Conservation (phyloP, 2,329 filamentous ascomycete species). For the Conoideocrella luteorostrata region DNA sequence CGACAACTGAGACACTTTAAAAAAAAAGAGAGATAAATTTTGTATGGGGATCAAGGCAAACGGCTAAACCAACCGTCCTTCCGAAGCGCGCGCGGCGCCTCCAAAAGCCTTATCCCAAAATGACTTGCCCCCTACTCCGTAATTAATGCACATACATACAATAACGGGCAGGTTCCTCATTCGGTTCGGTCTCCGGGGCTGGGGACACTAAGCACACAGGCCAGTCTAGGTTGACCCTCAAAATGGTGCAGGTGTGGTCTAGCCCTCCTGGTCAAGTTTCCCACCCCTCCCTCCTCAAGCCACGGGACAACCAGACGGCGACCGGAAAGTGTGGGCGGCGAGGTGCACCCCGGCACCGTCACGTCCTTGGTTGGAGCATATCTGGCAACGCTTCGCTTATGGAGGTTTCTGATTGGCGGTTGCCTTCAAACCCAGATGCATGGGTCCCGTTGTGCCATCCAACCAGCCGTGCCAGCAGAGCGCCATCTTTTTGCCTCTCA, state of each 20-base stretch:
- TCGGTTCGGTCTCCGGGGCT: constrained; percentile 8
- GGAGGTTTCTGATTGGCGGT: constrained; percentile 9
- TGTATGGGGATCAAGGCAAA: neutral
- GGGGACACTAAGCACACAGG: constrained; percentile 1
- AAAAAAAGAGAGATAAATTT: neutral
- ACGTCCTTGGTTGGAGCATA: neutral
- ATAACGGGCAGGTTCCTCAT: constrained; percentile 7
- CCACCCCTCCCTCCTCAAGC: neutral
- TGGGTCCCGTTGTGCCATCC: neutral
- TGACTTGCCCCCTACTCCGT: too few relatives aligned
- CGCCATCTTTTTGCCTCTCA: neutral
- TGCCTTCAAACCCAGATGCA: too few relatives aligned
- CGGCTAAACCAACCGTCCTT: constrained; percentile 1
- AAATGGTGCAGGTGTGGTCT: neutral
- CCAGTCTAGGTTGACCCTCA: neutral
- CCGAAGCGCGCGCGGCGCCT: constrained; percentile 2
- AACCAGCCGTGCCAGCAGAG: too few relatives aligned
- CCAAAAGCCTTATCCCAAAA: neutral
- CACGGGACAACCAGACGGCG: neutral
- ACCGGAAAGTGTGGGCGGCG: too few relatives aligned
- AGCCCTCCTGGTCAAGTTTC: neutral
- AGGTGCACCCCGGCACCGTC: neutral
- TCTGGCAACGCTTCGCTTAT: constrained; percentile 9
- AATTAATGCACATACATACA: too few relatives aligned
- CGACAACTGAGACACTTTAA: constrained; percentile 1